Base-by-base conservation (phyloP, 2,329 filamentous ascomycete species). In the Diaporthe helianthi region DNA sequence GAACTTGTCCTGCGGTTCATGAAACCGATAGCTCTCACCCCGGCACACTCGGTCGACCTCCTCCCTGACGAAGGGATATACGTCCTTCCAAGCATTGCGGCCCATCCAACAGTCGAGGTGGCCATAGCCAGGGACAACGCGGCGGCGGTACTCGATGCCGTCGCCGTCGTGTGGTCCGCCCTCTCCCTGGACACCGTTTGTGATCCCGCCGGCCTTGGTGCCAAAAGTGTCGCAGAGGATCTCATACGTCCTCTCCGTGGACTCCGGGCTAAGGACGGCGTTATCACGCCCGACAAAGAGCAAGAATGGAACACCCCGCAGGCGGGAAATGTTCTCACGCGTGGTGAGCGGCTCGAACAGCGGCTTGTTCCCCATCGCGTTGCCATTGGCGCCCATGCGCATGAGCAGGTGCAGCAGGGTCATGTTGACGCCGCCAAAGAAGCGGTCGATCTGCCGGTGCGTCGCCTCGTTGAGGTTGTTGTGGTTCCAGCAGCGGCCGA, bases 401-500 rank as follows among this genome's bases (percentile, higher is more conserved):
- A 89, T 89, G 13, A 91, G 82, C 69, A 89, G 79, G 44, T 83
- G 76, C 61, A 90, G 80, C 70, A 86, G 78, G 1, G 81, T 83
- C 86, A 90, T 90, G 76, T 86, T 87, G 65, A 88, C 84, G 66
- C 89, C 89, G 73, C 86, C 86, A 68, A 91, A 86, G 78, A 90
- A 88, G 38, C 84, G 83, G 76, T 88, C 84, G 55, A 90, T 84
- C 74, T 89, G 85, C 0, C 83, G 79, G 77, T 91, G 89, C 2
- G 89, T 92, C 3, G 85, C 87, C 78, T 87, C 86, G 78, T 90
- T 91, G 36, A 91, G 83, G 76, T 91, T 91, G 4, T 73, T 76
- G 77, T 92, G 89, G 74, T 85, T 88, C 89, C 89, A 92, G 78
- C 83, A 87, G 71, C 87, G 84, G 44, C 89, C 89, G 73, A 90